Evolutionary conservation across 2,329 filamentous ascomycete genomes (phyloP).

Genomic region (Pseudocercospora pini-densiflorae): DNA sequence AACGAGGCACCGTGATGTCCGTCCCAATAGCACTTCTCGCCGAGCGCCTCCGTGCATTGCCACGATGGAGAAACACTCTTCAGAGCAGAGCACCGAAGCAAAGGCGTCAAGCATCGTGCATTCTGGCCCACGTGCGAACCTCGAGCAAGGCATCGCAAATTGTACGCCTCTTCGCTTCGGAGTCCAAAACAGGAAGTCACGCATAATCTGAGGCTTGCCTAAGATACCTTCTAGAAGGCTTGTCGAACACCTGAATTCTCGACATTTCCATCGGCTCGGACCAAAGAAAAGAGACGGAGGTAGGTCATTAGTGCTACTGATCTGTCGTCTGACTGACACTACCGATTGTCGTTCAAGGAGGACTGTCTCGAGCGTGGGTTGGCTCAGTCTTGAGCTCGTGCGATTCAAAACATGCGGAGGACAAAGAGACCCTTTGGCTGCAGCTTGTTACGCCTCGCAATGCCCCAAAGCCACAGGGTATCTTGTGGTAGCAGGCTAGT

Average conservation of each 20-base stretch:
- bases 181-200: constrained; percentile 9
- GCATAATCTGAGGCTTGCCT: constrained; percentile 6
- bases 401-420: not conserved
- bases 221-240: constrained; percentile 6
- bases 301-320: constrained; percentile 9
- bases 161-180: constrained; percentile 10
- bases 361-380: constrained; percentile 1
- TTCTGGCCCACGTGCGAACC: constrained; percentile 6
- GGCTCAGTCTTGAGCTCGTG: not conserved
- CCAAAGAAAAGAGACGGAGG: not conserved
- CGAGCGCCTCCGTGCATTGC: not conserved
- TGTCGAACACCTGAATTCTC: not conserved
- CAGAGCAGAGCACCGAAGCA: constrained; percentile 4
- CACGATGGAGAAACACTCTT: not conserved
- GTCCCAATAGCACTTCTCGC: not conserved
- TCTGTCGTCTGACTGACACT: constrained; percentile 7
- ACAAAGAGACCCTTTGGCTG: constrained; percentile 17
- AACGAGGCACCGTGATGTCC: not conserved
- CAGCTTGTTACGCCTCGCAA: constrained; percentile 6
- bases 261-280: not conserved
- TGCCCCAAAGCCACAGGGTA: constrained; percentile 14
- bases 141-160: not conserved
- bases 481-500: constrained; percentile 3
- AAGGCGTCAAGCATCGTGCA: not conserved
- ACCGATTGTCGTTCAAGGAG: not conserved